Evolutionary conservation across 805 yeast species (phyloP).

Genomic region (Nakazawaea wyomingensis): DNA sequence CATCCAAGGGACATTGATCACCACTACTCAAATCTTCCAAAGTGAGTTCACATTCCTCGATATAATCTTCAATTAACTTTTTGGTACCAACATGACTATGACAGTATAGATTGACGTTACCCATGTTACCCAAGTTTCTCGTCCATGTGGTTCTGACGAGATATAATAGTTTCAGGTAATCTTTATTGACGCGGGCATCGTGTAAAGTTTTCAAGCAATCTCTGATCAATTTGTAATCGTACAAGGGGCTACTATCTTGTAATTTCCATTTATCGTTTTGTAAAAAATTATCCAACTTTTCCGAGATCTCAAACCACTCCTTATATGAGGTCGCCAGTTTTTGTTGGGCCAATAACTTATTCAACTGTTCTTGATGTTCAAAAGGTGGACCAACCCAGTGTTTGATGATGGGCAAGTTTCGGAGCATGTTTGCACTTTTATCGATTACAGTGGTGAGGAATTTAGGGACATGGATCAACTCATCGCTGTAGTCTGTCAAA

Average conservation of each 20-base stretch:
- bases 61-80: slow-evolving; percentile 72
- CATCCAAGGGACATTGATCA: slow-evolving; percentile 47
- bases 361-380: slow-evolving; percentile 31
- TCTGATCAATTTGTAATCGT: slow-evolving; percentile 63
- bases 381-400: slow-evolving; percentile 35
- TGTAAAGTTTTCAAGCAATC: slow-evolving; percentile 50
- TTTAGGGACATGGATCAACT: slow-evolving; percentile 1
- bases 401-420: slow-evolving; percentile 27
- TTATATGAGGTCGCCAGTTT: slow-evolving; percentile 39
- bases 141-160: slow-evolving; percentile 80
- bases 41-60: slow-evolving; percentile 62
- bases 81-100: slow-evolving; percentile 87
- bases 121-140: slow-evolving; percentile 83
- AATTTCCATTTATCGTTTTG: slow-evolving; percentile 72
- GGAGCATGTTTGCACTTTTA: slow-evolving; percentile 26
- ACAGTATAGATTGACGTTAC: slow-evolving; percentile 69
- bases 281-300: slow-evolving; percentile 57
- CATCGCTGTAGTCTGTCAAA: slow-evolving; percentile 6
- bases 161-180: slow-evolving; percentile 60
- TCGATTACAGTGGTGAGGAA: slow-evolving; percentile 22
- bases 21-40: slow-evolving; percentile 35
- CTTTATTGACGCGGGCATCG: slow-evolving; percentile 49
- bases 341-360: slow-evolving; percentile 36
- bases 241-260: slow-evolving; percentile 53
- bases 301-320: slow-evolving; percentile 66